Evolutionary conservation across 2,329 filamentous ascomycete genomes (phyloP).

Genomic region (Cercospora citrullina): DNA sequence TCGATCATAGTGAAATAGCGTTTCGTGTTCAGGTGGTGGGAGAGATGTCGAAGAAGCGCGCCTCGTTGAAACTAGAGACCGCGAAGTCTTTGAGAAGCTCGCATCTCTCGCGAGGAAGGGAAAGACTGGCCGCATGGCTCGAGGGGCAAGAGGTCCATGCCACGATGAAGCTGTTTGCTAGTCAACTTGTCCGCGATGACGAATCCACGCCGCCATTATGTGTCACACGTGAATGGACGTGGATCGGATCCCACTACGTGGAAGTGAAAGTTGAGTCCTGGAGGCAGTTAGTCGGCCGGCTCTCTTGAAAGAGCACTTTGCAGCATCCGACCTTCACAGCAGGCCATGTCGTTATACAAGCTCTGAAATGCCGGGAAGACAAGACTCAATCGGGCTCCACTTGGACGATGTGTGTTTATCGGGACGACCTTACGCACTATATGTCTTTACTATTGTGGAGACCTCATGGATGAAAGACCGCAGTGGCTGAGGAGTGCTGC

Average conservation of each 20-base stretch:
- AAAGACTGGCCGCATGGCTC: not conserved
- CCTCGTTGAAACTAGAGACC: not conserved
- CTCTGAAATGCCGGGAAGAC: not conserved
- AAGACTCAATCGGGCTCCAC: not conserved
- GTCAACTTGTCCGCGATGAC: not conserved
- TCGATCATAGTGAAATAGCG: conserved; percentile 32
- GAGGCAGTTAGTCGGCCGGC: not conserved
- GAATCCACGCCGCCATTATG: not conserved
- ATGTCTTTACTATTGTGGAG: not conserved
- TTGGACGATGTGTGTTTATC: not conserved
- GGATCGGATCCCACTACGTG: not conserved
- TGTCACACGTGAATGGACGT: not conserved
- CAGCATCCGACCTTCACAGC: not conserved
- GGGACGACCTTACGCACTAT: not conserved
- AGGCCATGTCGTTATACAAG: not conserved
- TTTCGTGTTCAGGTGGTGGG: not conserved
- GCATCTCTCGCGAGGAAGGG: not conserved
- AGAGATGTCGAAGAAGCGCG: not conserved
- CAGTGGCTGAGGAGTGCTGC: not conserved
- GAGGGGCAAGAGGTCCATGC: not conserved
- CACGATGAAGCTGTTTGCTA: not conserved
- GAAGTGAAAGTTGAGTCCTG: not conserved
- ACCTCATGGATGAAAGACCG: not conserved
- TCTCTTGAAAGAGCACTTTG: not conserved
- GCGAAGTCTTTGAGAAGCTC: not conserved